Evolutionary conservation across 306 rosid genomes (phyloP).

Genomic region (Prunus mume): DNA sequence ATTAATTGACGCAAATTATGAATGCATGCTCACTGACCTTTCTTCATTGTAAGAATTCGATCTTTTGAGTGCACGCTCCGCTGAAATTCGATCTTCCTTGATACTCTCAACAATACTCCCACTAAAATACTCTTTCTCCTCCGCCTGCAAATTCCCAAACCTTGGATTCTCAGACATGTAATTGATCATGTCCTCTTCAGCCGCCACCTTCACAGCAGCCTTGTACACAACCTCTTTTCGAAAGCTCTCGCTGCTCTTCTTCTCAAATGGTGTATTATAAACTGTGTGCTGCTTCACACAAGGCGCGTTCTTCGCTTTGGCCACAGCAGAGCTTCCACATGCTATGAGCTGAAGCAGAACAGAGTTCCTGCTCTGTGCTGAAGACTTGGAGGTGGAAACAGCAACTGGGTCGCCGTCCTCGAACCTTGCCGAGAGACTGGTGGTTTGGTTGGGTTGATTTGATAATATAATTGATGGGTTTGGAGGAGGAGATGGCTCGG

Average conservation of each 20-base stretch:
- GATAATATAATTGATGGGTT: background rate
- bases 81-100: slow-evolving; percentile 33
- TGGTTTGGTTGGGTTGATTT: background rate
- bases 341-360: slow-evolving; percentile 74
- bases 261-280: background rate
- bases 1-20: too few relatives aligned
- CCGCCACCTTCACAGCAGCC: slow-evolving; percentile 29
- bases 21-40: slow-evolving; percentile 37
- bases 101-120: slow-evolving; percentile 77
- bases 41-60: slow-evolving; percentile 75
- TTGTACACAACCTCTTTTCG: slow-evolving; percentile 33
- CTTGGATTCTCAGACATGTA: slow-evolving; percentile 77
- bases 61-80: slow-evolving; percentile 41
- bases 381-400: background rate
- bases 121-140: slow-evolving; percentile 88
- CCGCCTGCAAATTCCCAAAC: slow-evolving; percentile 61
- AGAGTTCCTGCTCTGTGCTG: slow-evolving; percentile 45
- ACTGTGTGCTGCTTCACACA: slow-evolving; percentile 19
- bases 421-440: slow-evolving; percentile 22
- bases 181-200: slow-evolving; percentile 47
- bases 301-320: slow-evolving; percentile 34
- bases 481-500: background rate
- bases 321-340: slow-evolving; percentile 63
- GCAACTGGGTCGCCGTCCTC: slow-evolving; percentile 17
- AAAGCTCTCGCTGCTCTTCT: slow-evolving; percentile 24